A percentile compares a stretch with the other conserved stretches of the same genome.
Conservation (phyloP, 2,329 filamentous ascomycete species). For the Pyrenochaeta sp. region DNA sequence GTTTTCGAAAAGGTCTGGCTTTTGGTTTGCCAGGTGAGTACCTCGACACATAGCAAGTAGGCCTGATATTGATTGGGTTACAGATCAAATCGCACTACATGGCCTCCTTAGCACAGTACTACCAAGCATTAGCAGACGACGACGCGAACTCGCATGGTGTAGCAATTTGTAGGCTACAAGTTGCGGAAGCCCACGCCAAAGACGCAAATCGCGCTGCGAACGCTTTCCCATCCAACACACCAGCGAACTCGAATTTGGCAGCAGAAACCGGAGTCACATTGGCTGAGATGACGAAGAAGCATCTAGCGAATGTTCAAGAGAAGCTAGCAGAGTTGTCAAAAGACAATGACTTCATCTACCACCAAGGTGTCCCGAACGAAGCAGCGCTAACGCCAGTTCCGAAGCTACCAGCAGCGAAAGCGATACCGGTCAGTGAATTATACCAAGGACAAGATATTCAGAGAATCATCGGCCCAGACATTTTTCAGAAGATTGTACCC, state of each 20-base stretch:
- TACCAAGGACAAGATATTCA: slow-evolving; percentile 98
- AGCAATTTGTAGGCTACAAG: slow-evolving; percentile 81
- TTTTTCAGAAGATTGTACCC: slow-evolving; percentile 96
- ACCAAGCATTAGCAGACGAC: slow-evolving; percentile 89
- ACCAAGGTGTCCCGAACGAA: slow-evolving; percentile 88
- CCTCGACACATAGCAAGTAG: background rate
- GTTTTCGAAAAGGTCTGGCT: slow-evolving; percentile 97
- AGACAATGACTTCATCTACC: slow-evolving; percentile 99
- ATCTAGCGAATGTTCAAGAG: slow-evolving; percentile 80
- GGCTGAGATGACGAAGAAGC: slow-evolving; percentile 83
- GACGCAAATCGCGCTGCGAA: slow-evolving; percentile 80
- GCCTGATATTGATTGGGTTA: slow-evolving; percentile 36
- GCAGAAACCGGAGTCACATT: slow-evolving; percentile 79
- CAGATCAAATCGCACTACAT: slow-evolving; percentile 81
- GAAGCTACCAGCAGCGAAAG: slow-evolving; percentile 93
- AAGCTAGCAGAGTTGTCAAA: slow-evolving; percentile 79
- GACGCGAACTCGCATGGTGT: slow-evolving; percentile 87
- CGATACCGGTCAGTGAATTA: slow-evolving; percentile 94
- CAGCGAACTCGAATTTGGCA: slow-evolving; percentile 82
- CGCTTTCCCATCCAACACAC: slow-evolving; percentile 80
- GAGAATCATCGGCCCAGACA: slow-evolving; percentile 93
- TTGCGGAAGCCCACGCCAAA: slow-evolving; percentile 79
- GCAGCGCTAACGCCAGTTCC: slow-evolving; percentile 81
- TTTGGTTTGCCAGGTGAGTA: slow-evolving; percentile 75
- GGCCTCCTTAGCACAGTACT: slow-evolving; percentile 88